These are phyloP conservation scores for Heracleum sosnowskyi DNA, from an alignment of 129 eudicot genomes.

Conservation along the genomic window DNA sequence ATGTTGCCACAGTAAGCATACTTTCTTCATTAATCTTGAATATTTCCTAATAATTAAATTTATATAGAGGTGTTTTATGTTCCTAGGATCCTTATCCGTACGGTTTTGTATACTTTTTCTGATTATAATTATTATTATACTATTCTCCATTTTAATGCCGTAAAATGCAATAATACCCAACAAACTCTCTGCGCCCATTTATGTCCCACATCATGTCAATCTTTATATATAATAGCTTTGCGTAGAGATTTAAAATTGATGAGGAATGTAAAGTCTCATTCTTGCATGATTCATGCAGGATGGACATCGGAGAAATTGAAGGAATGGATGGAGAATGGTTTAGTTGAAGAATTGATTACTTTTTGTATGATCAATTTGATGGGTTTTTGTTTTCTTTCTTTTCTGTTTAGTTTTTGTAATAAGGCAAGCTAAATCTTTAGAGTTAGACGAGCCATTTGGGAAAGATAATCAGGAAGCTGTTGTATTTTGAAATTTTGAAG, in stretches of 20 bases:
- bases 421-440: background rate
- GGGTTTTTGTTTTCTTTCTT: background rate
- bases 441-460: background rate
- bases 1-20: slow-evolving; percentile 64
- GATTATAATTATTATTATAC: slow-evolving; percentile 3
- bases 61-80: slow-evolving; percentile 35
- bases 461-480: background rate
- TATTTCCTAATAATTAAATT: slow-evolving; percentile 5
- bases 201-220: slow-evolving; percentile 4
- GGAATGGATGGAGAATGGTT: slow-evolving; percentile 75
- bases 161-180: background rate
- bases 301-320: slow-evolving; percentile 79
- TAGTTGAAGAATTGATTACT: slow-evolving; percentile 39
- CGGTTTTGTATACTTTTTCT: slow-evolving; percentile 2
- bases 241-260: background rate
- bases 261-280: background rate
- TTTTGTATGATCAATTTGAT: slow-evolving; percentile 32
- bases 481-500: background rate
- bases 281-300: slow-evolving; percentile 32
- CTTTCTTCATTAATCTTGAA: slow-evolving; percentile 10
- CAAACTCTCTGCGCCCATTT: slow-evolving; percentile 2
- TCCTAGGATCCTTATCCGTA: slow-evolving; percentile 31
- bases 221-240: slow-evolving; percentile 2
- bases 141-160: slow-evolving; percentile 18
- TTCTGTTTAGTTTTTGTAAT: background rate